phyloP scores from a whole-genome alignment of 495 filamentous ascomycete genomes.

The Penicillium tannophilum region DNA sequence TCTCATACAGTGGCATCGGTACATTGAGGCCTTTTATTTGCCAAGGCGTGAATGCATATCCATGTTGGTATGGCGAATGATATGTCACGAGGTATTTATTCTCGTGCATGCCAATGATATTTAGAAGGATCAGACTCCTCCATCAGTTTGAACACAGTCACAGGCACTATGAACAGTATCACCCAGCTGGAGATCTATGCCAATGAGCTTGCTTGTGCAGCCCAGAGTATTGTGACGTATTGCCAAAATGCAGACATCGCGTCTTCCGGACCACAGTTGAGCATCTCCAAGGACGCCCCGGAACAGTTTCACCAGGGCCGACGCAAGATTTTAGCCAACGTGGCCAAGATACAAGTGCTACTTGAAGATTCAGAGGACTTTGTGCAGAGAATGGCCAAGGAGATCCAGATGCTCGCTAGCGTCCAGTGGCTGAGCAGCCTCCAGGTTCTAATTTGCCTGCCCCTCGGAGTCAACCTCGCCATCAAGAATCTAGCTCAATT shows the following conservation, averaged over 20 bases:
- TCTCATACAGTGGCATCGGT: too few species aligned
- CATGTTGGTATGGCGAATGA: too few species aligned
- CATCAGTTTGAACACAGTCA: neutral
- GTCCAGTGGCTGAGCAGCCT: neutral
- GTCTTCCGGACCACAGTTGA: neutral
- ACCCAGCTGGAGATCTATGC: slow-evolving; percentile 1
- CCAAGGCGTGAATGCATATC: too few species aligned
- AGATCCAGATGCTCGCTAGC: neutral
- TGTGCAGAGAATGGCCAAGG: neutral
- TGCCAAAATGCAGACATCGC: neutral
- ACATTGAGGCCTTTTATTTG: too few species aligned
- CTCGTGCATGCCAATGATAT: too few species aligned
- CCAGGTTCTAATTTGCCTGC: neutral
- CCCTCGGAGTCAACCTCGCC: neutral
- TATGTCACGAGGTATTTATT: too few species aligned
- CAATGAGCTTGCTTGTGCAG: slow-evolving; percentile 1
- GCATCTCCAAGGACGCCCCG: neutral
- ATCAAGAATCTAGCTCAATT: slow-evolving; percentile 2
- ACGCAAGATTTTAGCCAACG: neutral
- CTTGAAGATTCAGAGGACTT: neutral
- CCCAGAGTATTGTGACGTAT: neutral
- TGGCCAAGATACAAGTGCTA: neutral
- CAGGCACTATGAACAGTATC: neutral
- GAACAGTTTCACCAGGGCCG: neutral
- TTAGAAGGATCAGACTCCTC: too few species aligned